Evolutionary conservation across 192 early-diverging fungal species (phyloP), one percentile per base, ranked within the genome.

Genomic region (Mortierella hygrophila): DNA sequence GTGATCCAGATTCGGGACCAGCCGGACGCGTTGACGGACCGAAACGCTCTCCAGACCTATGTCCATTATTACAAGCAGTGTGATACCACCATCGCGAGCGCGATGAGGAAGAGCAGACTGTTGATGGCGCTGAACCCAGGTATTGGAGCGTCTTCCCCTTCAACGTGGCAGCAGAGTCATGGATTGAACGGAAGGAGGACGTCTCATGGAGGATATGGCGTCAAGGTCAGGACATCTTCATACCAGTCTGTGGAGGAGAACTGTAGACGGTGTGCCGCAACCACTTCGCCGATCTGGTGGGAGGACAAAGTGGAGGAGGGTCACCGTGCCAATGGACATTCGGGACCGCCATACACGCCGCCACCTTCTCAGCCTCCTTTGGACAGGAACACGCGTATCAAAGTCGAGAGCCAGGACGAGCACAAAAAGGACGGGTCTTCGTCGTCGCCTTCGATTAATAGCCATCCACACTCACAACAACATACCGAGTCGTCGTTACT

Each of bases 221-320:
- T 68, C 35, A 84, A 75, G 60, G 40, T 76, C 23, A 18, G 76
- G n/a, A 74, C 79, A 7, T 57, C 70, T 16, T 81, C 55, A 1
- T 73, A 49, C 41, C 55, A 57, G 21, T 35, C 52, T 1, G 29
- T 54, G 29, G 79, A 85, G 18, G 60, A 88, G 49, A 49, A 54
- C 18, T 88, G 86, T 40, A 76, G 23, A 21, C 57, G 13, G 42
- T 91, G 90, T 54, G 29, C 69, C 21, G 72, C 82, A 8, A 86
- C 54, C 0, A 60, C 69, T 37, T 89, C 90, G 5, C 88, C 90
- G n/a, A 89, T 91, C 46, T 91, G 90, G 90, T 91, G 90, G 90
- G 77, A 87, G 54, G 55, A 57, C 8, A 26, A 55, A 4, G 18
- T 15, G 29, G 60, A 80, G 3, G 71, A 74, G 2, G 57, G n/a